These are phyloP conservation scores for Gossypium herbaceum DNA, from an alignment of 345 rosid genomes.

Conservation along the genomic window DNA sequence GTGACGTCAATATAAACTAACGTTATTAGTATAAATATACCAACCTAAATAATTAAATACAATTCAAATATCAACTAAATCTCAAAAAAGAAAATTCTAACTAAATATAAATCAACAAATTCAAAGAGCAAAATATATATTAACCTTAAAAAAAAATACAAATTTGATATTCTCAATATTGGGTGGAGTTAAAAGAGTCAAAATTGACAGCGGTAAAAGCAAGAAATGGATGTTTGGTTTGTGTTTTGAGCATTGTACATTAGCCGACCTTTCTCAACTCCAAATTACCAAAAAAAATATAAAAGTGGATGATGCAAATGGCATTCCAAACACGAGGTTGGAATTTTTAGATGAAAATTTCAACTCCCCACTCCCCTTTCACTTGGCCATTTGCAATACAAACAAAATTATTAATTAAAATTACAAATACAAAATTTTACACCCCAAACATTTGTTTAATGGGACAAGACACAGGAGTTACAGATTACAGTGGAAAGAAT, in stretches of 20 bases:
- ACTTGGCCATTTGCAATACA: neutral
- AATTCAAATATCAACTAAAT: too few relatives aligned
- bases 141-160: too few relatives aligned
- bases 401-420: neutral
- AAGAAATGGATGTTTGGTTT: neutral
- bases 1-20: too few relatives aligned
- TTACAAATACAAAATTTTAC: neutral
- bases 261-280: neutral
- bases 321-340: neutral
- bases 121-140: too few relatives aligned
- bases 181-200: neutral
- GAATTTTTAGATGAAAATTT: neutral
- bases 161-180: too few relatives aligned
- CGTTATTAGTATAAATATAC: too few relatives aligned
- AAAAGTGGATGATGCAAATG: neutral
- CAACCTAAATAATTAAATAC: too few relatives aligned
- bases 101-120: too few relatives aligned
- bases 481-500: slow-evolving; percentile 28
- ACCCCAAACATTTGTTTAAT: slow-evolving; percentile 3
- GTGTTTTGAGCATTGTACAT: neutral
- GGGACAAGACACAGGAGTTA: slow-evolving; percentile 4
- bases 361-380: neutral
- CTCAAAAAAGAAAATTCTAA: too few relatives aligned
- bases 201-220: neutral
- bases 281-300: neutral